Conservation (phyloP, 768 basidiomycete genomes). For the Melanogaster broomeanus region DNA sequence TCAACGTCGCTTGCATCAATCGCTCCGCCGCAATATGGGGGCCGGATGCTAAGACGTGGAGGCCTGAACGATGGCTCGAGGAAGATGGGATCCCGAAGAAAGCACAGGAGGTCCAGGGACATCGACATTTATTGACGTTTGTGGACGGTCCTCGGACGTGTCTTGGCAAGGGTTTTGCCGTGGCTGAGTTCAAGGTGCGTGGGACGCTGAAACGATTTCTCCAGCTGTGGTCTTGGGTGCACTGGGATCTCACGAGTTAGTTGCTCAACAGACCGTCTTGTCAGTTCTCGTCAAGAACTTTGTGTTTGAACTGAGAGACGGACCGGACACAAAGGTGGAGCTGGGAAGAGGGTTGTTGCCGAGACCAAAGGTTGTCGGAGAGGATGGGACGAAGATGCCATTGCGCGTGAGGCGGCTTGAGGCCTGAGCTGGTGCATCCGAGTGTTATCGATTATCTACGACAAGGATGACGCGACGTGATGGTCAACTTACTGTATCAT, state of each 20-base stretch:
- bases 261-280: slow-evolving; percentile 38
- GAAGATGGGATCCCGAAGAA: slow-evolving; percentile 25
- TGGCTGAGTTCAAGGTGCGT: slow-evolving; percentile 36
- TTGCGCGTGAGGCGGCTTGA: slow-evolving; percentile 31
- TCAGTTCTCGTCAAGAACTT: slow-evolving; percentile 41
- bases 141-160: slow-evolving; percentile 53
- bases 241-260: background rate
- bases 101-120: slow-evolving; percentile 47
- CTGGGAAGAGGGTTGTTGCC: slow-evolving; percentile 11
- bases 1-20: slow-evolving; percentile 51
- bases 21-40: slow-evolving; percentile 62
- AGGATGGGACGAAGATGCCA: slow-evolving; percentile 31
- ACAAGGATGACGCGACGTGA: too few relatives aligned
- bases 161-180: slow-evolving; percentile 49
- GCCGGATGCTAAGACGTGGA: slow-evolving; percentile 53
- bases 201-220: background rate
- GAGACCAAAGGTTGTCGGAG: slow-evolving; percentile 22
- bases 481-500: too few relatives aligned
- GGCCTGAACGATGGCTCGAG: slow-evolving; percentile 65
- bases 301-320: slow-evolving; percentile 23
- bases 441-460: too few relatives aligned
- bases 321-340: slow-evolving; percentile 16
- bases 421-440: background rate
- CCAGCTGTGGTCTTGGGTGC: background rate
- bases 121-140: slow-evolving; percentile 53